These are phyloP conservation scores for Naumovozyma baii DNA, from an alignment of 805 yeast genomes.

Conservation along the genomic window DNA sequence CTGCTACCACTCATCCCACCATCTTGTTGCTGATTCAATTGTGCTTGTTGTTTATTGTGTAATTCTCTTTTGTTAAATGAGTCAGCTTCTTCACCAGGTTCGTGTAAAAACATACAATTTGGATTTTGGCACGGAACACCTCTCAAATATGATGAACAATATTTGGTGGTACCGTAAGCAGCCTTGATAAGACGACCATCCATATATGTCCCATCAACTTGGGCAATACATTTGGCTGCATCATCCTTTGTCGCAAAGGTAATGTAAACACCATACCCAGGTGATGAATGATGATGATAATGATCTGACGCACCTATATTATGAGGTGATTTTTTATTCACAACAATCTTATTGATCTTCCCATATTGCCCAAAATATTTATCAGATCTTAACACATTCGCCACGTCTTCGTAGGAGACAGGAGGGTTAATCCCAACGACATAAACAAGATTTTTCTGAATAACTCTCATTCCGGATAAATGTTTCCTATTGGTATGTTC, in stretches of 20 bases:
- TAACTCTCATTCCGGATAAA: constrained; percentile 95
- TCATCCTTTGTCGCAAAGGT: constrained; percentile 91
- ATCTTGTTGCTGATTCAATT: constrained; percentile 27
- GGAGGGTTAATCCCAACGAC: constrained; percentile 83
- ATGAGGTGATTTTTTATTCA: constrained; percentile 61
- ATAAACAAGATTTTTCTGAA: constrained; percentile 92
- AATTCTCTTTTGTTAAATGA: constrained; percentile 65
- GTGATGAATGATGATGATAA: constrained; percentile 29
- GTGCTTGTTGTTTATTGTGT: constrained; percentile 27
- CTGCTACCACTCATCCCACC: not conserved
- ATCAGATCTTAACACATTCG: constrained; percentile 72
- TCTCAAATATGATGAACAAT: constrained; percentile 90
- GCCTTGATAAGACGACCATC: constrained; percentile 88
- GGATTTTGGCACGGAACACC: constrained; percentile 98
- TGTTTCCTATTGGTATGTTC: constrained; percentile 77
- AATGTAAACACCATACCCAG: constrained; percentile 91
- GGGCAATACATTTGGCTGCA: constrained; percentile 86
- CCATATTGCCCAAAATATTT: constrained; percentile 98
- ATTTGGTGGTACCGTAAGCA: constrained; percentile 97
- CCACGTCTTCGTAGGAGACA: constrained; percentile 75
- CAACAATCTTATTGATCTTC: constrained; percentile 84
- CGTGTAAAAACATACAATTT: constrained; percentile 96
- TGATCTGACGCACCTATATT: constrained; percentile 17
- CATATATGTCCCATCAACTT: constrained; percentile 83
- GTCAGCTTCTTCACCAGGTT: constrained; percentile 99